Conservation (phyloP, 345 rosid genomes). For the Euphorbia lathyris region DNA sequence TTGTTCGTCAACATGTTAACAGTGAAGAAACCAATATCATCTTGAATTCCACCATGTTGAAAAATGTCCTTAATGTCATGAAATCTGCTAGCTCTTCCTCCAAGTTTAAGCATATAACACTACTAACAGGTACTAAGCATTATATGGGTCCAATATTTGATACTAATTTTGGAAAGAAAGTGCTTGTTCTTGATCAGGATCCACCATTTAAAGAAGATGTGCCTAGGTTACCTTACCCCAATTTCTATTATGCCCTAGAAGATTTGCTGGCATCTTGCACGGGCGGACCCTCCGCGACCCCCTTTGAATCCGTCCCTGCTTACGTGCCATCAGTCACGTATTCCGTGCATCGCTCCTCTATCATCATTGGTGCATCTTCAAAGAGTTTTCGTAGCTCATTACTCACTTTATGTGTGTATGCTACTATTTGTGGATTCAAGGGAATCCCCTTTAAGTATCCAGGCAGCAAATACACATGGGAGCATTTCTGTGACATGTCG, state of each 20-base stretch:
- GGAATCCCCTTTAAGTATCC: constrained; percentile 28
- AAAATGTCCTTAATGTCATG: constrained; percentile 19
- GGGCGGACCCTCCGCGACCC: too few species aligned
- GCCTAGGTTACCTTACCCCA: constrained; percentile 35
- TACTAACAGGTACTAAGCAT: constrained; percentile 39
- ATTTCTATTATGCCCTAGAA: constrained; percentile 41
- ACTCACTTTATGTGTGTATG: constrained; percentile 28
- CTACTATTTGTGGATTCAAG: constrained; percentile 25
- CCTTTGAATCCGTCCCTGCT: not conserved
- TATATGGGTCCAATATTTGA: constrained; percentile 35
- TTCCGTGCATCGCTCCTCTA: constrained; percentile 32
- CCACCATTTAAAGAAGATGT: constrained; percentile 34
- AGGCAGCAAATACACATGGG: constrained; percentile 33
- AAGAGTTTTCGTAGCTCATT: constrained; percentile 26
- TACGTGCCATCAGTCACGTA: constrained; percentile 6
- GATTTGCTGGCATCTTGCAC: constrained; percentile 27
- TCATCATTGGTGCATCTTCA: constrained; percentile 32
- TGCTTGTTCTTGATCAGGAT: constrained; percentile 19
- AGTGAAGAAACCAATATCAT: constrained; percentile 25
- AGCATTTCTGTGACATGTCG: constrained; percentile 35
- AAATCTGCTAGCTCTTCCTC: constrained; percentile 9
- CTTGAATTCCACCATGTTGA: too few species aligned
- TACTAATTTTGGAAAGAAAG: not conserved
- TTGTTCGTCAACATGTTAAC: constrained; percentile 21
- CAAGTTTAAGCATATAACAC: constrained; percentile 18